These are phyloP conservation scores for Lipomyces chichibuensis DNA, from an alignment of 805 yeast genomes.

Conservation along the genomic window DNA sequence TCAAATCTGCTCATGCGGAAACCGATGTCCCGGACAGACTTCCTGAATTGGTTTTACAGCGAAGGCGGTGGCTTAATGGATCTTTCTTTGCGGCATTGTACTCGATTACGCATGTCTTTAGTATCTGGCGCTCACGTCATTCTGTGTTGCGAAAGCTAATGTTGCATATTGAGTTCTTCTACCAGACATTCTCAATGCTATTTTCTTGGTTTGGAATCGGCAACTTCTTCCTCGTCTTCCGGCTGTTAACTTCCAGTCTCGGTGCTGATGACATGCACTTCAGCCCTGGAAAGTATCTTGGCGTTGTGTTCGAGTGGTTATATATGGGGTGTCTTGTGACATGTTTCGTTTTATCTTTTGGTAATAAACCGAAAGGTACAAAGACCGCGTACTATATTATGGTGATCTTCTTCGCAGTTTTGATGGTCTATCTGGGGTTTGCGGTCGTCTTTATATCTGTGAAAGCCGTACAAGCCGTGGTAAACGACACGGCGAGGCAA, in stretches of 20 bases:
- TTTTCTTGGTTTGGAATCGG: conserved; percentile 94
- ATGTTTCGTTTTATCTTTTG: conserved; percentile 87
- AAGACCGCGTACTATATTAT: conserved; percentile 73
- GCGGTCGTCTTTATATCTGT: conserved; percentile 83
- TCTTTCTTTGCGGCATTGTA: conserved; percentile 94
- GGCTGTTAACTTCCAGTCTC: conserved; percentile 79
- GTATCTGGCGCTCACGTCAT: conserved; percentile 81
- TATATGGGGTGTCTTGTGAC: conserved; percentile 79
- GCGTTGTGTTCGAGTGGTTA: conserved; percentile 81
- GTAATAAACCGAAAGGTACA: conserved; percentile 93
- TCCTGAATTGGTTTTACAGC: conserved; percentile 84
- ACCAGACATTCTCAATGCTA: conserved; percentile 71
- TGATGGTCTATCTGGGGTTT: conserved; percentile 77
- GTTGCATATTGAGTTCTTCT: conserved; percentile 75
- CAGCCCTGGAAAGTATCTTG: conserved; percentile 72
- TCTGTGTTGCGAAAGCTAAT: conserved; percentile 62
- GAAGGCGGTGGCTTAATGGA: conserved; percentile 97
- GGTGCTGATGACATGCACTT: conserved; percentile 53
- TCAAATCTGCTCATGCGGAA: conserved; percentile 84
- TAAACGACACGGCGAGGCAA: conserved; percentile 61
- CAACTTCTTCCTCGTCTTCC: conserved; percentile 85
- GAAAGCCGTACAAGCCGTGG: conserved; percentile 49
- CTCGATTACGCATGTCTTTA: conserved; percentile 74
- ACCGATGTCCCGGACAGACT: conserved; percentile 91
- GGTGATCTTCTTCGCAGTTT: conserved; percentile 76